Evolutionary conservation across 257 asterid genomes (phyloP).

Genomic region (Solanum chiquidenum): DNA sequence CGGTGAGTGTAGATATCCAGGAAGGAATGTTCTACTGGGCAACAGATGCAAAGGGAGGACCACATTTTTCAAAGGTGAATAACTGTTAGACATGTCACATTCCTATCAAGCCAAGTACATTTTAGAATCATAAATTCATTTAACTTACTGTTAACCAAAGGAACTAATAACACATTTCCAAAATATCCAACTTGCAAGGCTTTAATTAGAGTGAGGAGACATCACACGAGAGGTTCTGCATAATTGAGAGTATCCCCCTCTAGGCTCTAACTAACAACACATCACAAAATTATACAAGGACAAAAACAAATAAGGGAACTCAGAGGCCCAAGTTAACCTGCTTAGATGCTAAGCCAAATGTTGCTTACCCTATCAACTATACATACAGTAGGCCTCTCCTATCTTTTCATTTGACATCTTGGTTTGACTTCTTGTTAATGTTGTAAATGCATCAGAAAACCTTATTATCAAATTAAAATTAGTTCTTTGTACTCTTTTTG

Average conservation of each 20-base stretch:
- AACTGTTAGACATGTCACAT: background rate
- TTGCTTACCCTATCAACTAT: background rate
- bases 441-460: background rate
- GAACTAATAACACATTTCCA: background rate
- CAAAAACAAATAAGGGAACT: background rate
- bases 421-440: background rate
- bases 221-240: background rate
- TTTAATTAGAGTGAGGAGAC: background rate
- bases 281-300: background rate
- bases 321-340: background rate
- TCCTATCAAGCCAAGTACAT: background rate
- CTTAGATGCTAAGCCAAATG: background rate
- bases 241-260: background rate
- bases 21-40: constrained; percentile 96
- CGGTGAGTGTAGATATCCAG: constrained; percentile 50
- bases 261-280: background rate
- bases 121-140: background rate
- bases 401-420: background rate
- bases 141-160: background rate
- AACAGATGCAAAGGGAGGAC: constrained; percentile 75
- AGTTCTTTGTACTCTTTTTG: background rate
- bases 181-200: background rate
- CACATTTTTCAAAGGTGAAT: constrained; percentile 63
- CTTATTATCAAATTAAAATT: background rate
- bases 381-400: background rate